These are phyloP conservation scores for Hansenula anomala DNA, from an alignment of 1,139 yeast genomes.

Conservation along the genomic window DNA sequence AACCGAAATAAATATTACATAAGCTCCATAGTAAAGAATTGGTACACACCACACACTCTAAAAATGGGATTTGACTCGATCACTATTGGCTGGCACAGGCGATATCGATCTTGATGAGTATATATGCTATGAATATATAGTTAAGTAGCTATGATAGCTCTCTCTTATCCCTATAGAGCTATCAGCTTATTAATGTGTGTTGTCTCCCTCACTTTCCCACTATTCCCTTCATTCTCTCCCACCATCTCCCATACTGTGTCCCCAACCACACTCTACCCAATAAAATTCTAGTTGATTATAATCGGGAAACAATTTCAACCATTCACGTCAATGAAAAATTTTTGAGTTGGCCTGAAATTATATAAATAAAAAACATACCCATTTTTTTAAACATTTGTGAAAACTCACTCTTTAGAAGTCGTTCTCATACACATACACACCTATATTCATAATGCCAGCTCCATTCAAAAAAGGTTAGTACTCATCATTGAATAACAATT, in stretches of 20 bases:
- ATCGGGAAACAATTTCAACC: constrained; percentile 2
- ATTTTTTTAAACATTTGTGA: background rate
- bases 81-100: background rate
- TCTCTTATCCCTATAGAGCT: no score
- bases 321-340: constrained; percentile 3
- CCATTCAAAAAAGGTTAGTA: constrained; percentile 32
- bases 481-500: no score
- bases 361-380: constrained; percentile 2
- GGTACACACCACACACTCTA: background rate
- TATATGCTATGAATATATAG: background rate
- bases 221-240: no score
- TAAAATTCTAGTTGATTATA: background rate
- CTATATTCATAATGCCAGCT: constrained; percentile 21
- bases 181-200: no score
- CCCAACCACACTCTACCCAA: background rate
- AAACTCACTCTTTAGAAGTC: background rate
- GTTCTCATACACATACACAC: background rate
- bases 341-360: background rate
- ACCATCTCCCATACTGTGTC: background rate
- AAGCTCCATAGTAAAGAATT: no score
- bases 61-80: no score
- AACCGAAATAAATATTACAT: no score
- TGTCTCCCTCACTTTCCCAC: no score
- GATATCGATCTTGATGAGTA: background rate
- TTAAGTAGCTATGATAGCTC: background rate